A percentile compares a stretch with the other conserved stretches of the same genome.
phyloP scores from a whole-genome alignment of 345 rosid genomes.

The Ceriops tagal region DNA sequence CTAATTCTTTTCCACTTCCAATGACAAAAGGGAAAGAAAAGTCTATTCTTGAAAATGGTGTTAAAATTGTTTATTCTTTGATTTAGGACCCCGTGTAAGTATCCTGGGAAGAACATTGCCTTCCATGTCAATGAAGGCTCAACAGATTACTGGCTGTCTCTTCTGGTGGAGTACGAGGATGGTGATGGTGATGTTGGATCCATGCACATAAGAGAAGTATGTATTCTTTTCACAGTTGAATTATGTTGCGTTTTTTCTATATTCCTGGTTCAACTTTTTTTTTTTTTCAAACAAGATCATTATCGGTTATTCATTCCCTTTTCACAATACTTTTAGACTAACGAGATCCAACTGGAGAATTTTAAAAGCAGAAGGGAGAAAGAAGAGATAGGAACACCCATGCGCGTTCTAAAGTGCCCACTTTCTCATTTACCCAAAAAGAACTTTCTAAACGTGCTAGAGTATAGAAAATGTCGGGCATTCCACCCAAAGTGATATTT shows the following conservation, averaged over 20 bases:
- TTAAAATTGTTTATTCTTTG: background rate
- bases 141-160: slow-evolving; percentile 75
- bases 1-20: too few species aligned
- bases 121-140: slow-evolving; percentile 93
- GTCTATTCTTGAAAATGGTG: too few species aligned
- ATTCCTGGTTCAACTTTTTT: too few species aligned
- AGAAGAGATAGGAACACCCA: background rate
- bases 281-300: too few species aligned
- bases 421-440: slow-evolving; percentile 22
- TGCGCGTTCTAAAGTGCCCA: slow-evolving; percentile 16
- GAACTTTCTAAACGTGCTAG: slow-evolving; percentile 17
- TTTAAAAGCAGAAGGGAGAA: too few species aligned
- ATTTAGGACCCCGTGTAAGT: slow-evolving; percentile 79
- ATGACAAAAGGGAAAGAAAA: too few species aligned
- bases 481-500: slow-evolving; percentile 3
- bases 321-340: too few species aligned
- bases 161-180: slow-evolving; percentile 89
- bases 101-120: slow-evolving; percentile 75
- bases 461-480: background rate
- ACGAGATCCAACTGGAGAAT: too few species aligned
- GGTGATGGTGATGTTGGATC: slow-evolving; percentile 97
- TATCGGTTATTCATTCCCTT: too few species aligned
- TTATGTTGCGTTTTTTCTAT: too few species aligned
- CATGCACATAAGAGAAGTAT: slow-evolving; percentile 84
- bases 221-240: background rate